Conservation (phyloP, 2,329 filamentous ascomycete genomes). For the Aspergillus neotritici region DNA sequence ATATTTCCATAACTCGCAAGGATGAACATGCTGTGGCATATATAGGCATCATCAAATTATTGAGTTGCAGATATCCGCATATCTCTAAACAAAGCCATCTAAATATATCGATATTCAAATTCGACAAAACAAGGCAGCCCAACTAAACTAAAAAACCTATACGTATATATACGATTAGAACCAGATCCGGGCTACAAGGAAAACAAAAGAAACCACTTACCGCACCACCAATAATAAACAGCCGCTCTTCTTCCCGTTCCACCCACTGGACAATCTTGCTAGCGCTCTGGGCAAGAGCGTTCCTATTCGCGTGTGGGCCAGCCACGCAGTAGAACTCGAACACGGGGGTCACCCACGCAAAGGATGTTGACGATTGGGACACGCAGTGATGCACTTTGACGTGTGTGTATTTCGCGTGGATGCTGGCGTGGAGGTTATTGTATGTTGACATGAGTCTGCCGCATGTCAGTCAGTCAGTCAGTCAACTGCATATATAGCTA, state of each 20-base stretch:
- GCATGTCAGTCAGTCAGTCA: slow-evolving; percentile 1
- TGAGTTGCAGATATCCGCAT: background rate
- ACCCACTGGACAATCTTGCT: slow-evolving; percentile 91
- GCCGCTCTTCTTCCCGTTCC: slow-evolving; percentile 79
- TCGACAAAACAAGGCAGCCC: background rate
- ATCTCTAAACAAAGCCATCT: background rate
- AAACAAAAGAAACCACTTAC: slow-evolving; percentile 48
- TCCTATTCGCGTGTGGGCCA: slow-evolving; percentile 58
- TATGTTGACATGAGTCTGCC: slow-evolving; percentile 72
- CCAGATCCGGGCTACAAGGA: background rate
- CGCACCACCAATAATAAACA: slow-evolving; percentile 97
- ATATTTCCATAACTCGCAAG: no score
- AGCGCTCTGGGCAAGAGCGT: slow-evolving; percentile 72
- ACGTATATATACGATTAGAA: background rate
- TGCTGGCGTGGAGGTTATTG: slow-evolving; percentile 71
- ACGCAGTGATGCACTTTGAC: slow-evolving; percentile 81
- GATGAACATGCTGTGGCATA: no score
- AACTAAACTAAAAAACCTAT: slow-evolving; percentile 17
- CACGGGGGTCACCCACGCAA: slow-evolving; percentile 84
- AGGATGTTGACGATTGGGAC: slow-evolving; percentile 66
- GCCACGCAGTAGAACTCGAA: slow-evolving; percentile 98
- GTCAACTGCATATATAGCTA: background rate
- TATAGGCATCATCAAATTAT: background rate
- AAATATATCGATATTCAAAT: background rate
- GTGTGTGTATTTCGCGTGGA: slow-evolving; percentile 79